Base-by-base conservation (phyloP, 176 grass and related monocot genomes). In the Puya raimondii region DNA sequence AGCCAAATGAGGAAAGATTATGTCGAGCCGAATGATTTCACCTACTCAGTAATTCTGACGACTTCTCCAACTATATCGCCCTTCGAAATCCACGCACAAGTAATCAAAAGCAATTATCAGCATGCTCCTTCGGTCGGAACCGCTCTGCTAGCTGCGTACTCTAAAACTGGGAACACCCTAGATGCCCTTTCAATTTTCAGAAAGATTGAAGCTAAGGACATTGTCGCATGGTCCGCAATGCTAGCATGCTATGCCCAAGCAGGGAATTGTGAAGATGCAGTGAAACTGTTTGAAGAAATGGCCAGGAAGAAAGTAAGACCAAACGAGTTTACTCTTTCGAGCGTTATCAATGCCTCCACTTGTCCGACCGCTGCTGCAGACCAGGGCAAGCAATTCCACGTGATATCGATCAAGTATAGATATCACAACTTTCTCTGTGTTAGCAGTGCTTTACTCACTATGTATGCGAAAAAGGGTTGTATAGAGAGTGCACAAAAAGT, bases 251-350 rank as follows among this genome's bases (percentile, higher is more conserved):
- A 91, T 80, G 79, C 91, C 14, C 84, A 85, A 85, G 73, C 79
- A 64, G 87, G 82, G 4, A 84, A 96, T 56, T 83, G 63, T 33
- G 74, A 85, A 51, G 79, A 84, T 67, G 91, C 91, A 22, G 76
- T 72, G 72, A 73, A 83, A 64, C 6, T 90, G 70, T 96, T 85
- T 70, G 73, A 53, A 15, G 64, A 80, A 68, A 90, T 96, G 91
- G 53, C 71, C 20, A 85, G 47, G 75, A 70, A 80, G 66, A 76
- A 78, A 8, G 49, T 87, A 12, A 75, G 53, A 54, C 84, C 87
- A 77, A 95, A 95, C 51, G 84, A 90, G 74, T 95, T 85, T 63
- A 95, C 84, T 14, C 78, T 95, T 18, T 95, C 91, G 18, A 95
- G 87, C 72, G 84, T 23, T 5, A 85, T 95, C 47, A 81, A 87